A percentile compares a stretch with the other conserved stretches of the same genome.
These are phyloP conservation scores for Suhomyces bribrorum DNA, from an alignment of 1,139 yeast genomes.

Conservation along the genomic window DNA sequence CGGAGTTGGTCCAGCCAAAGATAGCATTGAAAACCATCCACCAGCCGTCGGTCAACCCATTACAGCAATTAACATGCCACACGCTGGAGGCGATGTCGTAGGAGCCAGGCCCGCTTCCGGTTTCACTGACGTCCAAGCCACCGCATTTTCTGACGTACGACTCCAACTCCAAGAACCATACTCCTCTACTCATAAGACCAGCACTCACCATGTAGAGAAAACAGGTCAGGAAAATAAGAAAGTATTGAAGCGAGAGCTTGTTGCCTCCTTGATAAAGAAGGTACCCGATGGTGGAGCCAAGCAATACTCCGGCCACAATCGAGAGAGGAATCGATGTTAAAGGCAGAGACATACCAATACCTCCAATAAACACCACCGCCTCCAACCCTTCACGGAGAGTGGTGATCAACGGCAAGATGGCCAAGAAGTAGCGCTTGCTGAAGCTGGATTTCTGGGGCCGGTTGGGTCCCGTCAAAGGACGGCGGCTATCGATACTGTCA, in stretches of 20 bases:
- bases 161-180: constrained; percentile 49
- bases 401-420: constrained; percentile 47
- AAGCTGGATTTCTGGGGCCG: constrained; percentile 13
- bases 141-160: constrained; percentile 42
- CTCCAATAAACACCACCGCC: constrained; percentile 50
- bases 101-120: constrained; percentile 52
- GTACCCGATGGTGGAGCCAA: constrained; percentile 40
- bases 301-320: constrained; percentile 33
- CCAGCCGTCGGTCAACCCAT: constrained; percentile 48
- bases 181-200: constrained; percentile 48
- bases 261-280: constrained; percentile 44
- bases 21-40: constrained; percentile 51
- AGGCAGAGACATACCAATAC: constrained; percentile 46
- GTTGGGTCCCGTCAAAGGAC: constrained; percentile 14
- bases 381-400: constrained; percentile 52
- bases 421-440: constrained; percentile 40
- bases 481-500: constrained; percentile 16
- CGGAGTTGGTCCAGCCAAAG: constrained; percentile 52
- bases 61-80: constrained; percentile 54
- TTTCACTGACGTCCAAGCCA: constrained; percentile 48
- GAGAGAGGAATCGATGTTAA: constrained; percentile 41
- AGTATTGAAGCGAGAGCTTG: constrained; percentile 43
- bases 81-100: constrained; percentile 44
- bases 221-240: constrained; percentile 41
- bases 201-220: constrained; percentile 49